Conservation (phyloP, 2,329 filamentous ascomycete genomes). For the Aspergillus flavus region DNA sequence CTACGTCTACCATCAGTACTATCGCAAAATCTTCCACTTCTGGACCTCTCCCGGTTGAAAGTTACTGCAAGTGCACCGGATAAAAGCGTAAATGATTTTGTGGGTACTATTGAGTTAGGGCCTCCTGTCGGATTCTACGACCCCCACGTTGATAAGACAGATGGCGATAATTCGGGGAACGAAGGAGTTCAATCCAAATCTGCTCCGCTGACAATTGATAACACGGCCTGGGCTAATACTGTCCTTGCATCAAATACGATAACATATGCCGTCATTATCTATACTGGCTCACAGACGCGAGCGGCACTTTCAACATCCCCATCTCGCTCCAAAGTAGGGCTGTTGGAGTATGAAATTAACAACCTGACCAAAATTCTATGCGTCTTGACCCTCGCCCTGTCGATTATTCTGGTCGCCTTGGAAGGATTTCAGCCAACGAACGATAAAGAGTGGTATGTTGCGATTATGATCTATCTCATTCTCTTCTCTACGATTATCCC, state of each 20-base stretch:
- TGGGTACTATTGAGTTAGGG: conserved; percentile 80
- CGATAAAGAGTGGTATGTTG: conserved; percentile 78
- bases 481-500: conserved; percentile 99
- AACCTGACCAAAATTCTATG: conserved; percentile 95
- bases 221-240: conserved; percentile 98
- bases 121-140: conserved; percentile 55
- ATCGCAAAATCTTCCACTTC: conserved; percentile 74
- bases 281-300: conserved; percentile 91
- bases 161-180: conserved; percentile 21
- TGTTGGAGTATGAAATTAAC: conserved; percentile 96
- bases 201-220: conserved; percentile 84
- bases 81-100: conserved; percentile 90
- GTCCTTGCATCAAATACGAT: conserved; percentile 91
- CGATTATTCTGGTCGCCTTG: conserved; percentile 82
- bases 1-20: conserved; percentile 82
- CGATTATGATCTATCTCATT: conserved; percentile 97
- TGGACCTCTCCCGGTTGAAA: conserved; percentile 67
- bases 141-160: conserved; percentile 42
- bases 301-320: conserved; percentile 90
- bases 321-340: conserved; percentile 88
- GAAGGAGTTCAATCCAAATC: conserved; percentile 51
- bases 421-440: conserved; percentile 70
- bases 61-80: conserved; percentile 89
- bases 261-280: conserved; percentile 86
- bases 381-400: conserved; percentile 80